Base-by-base conservation (phyloP, 2,329 filamentous ascomycete genomes). In the Arthrobotrys sinensis region DNA sequence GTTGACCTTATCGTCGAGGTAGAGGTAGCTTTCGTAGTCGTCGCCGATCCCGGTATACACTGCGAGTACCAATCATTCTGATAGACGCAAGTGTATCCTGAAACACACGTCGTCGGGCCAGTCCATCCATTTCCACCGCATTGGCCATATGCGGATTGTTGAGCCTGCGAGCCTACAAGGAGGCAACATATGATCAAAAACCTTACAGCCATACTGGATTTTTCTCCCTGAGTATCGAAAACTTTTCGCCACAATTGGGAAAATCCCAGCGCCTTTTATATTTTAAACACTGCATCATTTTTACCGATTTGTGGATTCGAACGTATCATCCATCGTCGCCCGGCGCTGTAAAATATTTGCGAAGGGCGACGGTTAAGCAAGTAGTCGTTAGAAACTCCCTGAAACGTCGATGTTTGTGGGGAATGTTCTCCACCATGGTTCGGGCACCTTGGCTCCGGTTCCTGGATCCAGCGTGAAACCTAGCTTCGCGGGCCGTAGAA, bases 51-150 rank as follows among this genome's bases (percentile, higher is more conserved):
- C 5, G 71, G 71, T 5, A 65, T 40, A 38, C 71, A 76, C 34
- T 76, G 79, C 14, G 46, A 64, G 19, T 80, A 79, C 45, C 64
- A 80, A 28, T 80, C 69, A 52, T 79, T 79, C 34, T 79, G 79
- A 38, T 65, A 77, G 2, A 60, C 40, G 46, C 79, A 80, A 10
- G 34, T 63, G 21, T 62, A 80, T 21, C 69, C 64, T 5, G 64
- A 67, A 8, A 65, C 65, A 24, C 79, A 80, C 14, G 64, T 71
- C 2, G 79, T 79, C 3, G 57, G 57, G 32, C 79, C 79, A 11
- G 69, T 75, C 75, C 68, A 80, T 21, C 69, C 65, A 28, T 71
- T 79, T 45, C 75, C 79, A 14, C 75, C 75, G 32, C 79, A 80
- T 36, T 80, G 79, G 11, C 67, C 71, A 46, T 80, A 80, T 12